Base-by-base conservation (phyloP, 1,284 basidiomycete species). In the Apiotrichum laibachii region DNA sequence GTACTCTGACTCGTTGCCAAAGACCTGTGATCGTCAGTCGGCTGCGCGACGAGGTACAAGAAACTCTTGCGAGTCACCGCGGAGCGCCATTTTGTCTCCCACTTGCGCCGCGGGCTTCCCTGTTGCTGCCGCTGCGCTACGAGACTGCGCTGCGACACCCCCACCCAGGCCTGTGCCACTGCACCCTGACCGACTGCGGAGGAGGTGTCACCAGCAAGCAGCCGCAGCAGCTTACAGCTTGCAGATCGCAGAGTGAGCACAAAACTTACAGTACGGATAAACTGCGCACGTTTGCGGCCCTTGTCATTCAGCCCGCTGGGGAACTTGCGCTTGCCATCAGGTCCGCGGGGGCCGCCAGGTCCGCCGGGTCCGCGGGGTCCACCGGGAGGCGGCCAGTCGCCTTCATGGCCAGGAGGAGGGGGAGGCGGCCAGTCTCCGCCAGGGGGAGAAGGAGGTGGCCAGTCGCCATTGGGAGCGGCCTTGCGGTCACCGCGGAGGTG, bases 1-100 rank as follows among this genome's bases (percentile, higher is more conserved):
- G 51, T 61, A 69, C n/a, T 69, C 67, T 2, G 60, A 61, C n/a
- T 63, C 62, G 13, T 61, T 61, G 22, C 64, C 67, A 34, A 69
- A 67, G 2, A 66, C 43, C 67, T 69, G 26, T 33, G 3, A 16
- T 9, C 15, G 16, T 48, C 34, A 44, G 58, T 49, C 15, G 48
- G 53, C 2, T 33, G n/a, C n/a, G n/a, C n/a, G n/a, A n/a, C n/a
- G n/a, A n/a, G n/a, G n/a, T n/a, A n/a, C n/a, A n/a, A n/a, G n/a
- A n/a, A n/a, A n/a, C n/a, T n/a, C n/a, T n/a, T n/a, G n/a, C n/a
- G n/a, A n/a, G n/a, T n/a, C n/a, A n/a, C n/a, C n/a, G n/a, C n/a
- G n/a, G n/a, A n/a, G n/a, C n/a, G n/a, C n/a, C n/a, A n/a, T n/a
- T n/a, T n/a, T n/a, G n/a, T n/a, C n/a, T n/a, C n/a, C n/a, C n/a